Base-by-base conservation (phyloP, 352 stramenopile species). In the Phytopythium delawarense region DNA sequence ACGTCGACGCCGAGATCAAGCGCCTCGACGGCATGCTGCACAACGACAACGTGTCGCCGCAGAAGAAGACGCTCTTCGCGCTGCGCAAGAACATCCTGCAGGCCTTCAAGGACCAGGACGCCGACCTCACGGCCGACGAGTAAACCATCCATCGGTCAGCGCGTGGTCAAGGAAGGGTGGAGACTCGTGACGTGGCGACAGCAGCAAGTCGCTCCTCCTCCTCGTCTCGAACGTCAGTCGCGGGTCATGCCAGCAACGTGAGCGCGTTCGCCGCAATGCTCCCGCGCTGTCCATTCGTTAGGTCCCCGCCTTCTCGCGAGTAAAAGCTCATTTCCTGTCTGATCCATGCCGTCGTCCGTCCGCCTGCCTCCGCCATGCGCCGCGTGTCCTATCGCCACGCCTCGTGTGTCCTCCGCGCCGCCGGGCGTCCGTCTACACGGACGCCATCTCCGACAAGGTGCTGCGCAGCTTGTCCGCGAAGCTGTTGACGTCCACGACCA, bases 41-140 rank as follows among this genome's bases (percentile, higher is more conserved):
- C 35, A 92, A 94, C 68, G 76, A 90, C 49, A 92, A 92, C 66
- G 86, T 97, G 45, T 76, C 78, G 30, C 67, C 88, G 7, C 69
- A 90, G 62, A 96, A 96, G 72, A 96, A 96, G 74, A 95, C 84
- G 69, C 79, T 95, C 49, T 97, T 97, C 56, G 76, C 81, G 48
- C 66, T 96, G 28, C 86, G 89, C 71, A 92, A 92, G 74, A 97
- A 97, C 78, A 96, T 97, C 63, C 79, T 97, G 40, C 70, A 88
- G 61, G 76, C 84, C 64, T 87, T 87, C 63, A 67, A 79, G 66
- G 65, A 62, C 42, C 64, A 83, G 59, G 69, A 73, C 65, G 64
- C 76, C 65, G 73, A 81, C 45, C 20, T 57, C 25, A 59, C 53
- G 55, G 55, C 55, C 39, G 25, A 61, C 8, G 25, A 61, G 55